A percentile compares a stretch with the other conserved stretches of the same genome.
phyloP scores from a whole-genome alignment of 2,329 filamentous ascomycete genomes.

The Neoascochyta sp. region DNA sequence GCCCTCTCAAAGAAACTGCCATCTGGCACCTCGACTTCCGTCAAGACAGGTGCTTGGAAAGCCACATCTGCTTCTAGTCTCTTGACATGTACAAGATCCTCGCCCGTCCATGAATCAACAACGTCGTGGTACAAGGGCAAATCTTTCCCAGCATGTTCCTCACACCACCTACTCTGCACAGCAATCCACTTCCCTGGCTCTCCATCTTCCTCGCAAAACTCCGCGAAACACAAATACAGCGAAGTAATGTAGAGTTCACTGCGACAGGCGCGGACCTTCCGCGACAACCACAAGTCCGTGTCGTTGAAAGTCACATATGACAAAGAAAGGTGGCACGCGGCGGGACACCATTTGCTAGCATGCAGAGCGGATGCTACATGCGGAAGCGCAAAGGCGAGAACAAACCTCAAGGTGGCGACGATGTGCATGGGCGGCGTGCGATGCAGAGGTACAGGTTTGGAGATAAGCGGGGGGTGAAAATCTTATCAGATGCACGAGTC shows the following conservation, averaged over 20 bases:
- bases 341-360: conserved; percentile 26
- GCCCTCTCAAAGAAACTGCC: conserved; percentile 21
- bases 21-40: conserved; percentile 22
- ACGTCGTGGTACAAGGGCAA: conserved; percentile 25
- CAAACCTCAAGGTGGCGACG: conserved; percentile 4
- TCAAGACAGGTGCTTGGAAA: conserved; percentile 11
- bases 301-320: conserved; percentile 34
- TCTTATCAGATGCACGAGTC: conserved; percentile 29
- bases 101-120: conserved; percentile 19
- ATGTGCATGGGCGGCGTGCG: conserved; percentile 17
- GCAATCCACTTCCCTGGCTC: conserved; percentile 16
- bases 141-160: conserved; percentile 16
- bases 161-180: conserved; percentile 19
- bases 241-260: conserved; percentile 24
- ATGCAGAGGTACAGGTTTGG: conserved; percentile 9
- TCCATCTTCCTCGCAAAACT: conserved; percentile 20
- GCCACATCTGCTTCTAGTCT: conserved; percentile 20
- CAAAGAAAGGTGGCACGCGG: conserved; percentile 27
- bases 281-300: conserved; percentile 22
- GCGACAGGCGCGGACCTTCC: conserved; percentile 25
- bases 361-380: conserved; percentile 13
- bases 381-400: conserved; percentile 6
- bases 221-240: conserved; percentile 28
- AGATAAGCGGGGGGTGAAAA: conserved; percentile 17
- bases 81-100: conserved; percentile 13